phyloP scores from a whole-genome alignment of 164 flowering plant genomes.

The Stephania cephalantha region DNA sequence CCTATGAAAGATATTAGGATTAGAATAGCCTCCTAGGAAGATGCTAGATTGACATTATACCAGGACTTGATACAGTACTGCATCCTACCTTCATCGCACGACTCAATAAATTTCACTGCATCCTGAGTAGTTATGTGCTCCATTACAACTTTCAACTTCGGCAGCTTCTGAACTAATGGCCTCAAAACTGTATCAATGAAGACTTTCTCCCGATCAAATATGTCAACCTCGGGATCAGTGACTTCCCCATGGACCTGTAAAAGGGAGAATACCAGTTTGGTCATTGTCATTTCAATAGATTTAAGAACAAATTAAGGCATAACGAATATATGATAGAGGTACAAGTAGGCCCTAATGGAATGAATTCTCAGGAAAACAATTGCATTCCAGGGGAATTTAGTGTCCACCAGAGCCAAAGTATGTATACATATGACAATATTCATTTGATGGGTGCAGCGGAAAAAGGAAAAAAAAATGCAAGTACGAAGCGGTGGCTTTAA shows the following conservation, averaged over 20 bases:
- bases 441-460: background rate
- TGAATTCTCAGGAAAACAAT: background rate
- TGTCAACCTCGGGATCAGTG: conserved; percentile 70
- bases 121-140: conserved; percentile 92
- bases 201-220: conserved; percentile 93
- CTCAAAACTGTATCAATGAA: conserved; percentile 74
- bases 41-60: background rate
- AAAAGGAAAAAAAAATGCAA: background rate
- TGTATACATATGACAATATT: background rate
- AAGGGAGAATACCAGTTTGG: background rate
- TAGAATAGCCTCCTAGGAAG: background rate
- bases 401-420: background rate
- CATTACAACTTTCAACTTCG: conserved; percentile 86
- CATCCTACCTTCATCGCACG: conserved; percentile 64
- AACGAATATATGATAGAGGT: background rate
- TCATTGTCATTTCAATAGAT: background rate
- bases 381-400: background rate
- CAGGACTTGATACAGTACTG: background rate
- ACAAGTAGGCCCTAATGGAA: background rate
- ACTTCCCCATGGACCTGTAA: conserved; percentile 96
- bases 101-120: conserved; percentile 83
- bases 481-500: too few species aligned
- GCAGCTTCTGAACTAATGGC: conserved; percentile 71
- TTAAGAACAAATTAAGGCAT: conserved; percentile 5
- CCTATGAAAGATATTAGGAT: conserved; percentile 32